A percentile compares a stretch with the other conserved stretches of the same genome.
Conservation (phyloP, 495 filamentous ascomycete genomes). For the Penicillium mononematosum region DNA sequence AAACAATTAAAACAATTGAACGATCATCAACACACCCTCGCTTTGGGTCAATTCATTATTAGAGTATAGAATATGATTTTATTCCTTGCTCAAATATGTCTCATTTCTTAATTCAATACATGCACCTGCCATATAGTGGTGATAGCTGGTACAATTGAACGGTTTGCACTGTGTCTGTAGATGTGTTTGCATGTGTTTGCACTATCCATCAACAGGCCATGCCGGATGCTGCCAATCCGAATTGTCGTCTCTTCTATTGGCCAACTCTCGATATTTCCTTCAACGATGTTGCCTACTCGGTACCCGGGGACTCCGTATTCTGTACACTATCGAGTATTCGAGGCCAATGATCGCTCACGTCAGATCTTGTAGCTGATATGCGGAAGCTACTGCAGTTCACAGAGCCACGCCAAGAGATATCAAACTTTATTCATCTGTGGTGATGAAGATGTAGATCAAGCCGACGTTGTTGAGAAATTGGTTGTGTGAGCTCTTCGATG, state of each 20-base stretch:
- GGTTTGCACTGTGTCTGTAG: not conserved
- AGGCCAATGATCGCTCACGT: not conserved
- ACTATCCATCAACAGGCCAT: slow-evolving; percentile 23
- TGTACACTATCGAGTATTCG: not conserved
- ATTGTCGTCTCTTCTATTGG: slow-evolving; percentile 17
- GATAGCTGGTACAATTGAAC: not conserved
- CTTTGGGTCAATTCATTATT: not conserved
- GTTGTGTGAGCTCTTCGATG: not conserved
- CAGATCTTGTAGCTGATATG: not conserved
- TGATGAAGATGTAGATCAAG: not conserved
- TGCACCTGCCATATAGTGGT: not conserved
- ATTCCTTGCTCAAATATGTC: not conserved
- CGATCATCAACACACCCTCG: slow-evolving; percentile 1
- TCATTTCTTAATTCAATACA: not conserved
- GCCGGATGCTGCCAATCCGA: slow-evolving; percentile 28
- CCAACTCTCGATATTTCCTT: not conserved
- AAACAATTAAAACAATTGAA: slow-evolving; percentile 12
- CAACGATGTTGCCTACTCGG: not conserved
- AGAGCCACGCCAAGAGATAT: not conserved
- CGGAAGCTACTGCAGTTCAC: not conserved
- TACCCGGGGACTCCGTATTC: not conserved
- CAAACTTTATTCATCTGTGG: not conserved
- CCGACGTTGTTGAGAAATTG: too few species aligned
- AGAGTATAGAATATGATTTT: not conserved
- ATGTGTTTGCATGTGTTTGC: slow-evolving; percentile 3